Evolutionary conservation across 371 early-diverging fungal genomes (phyloP), one percentile per base, ranked within the genome.

Genomic region (Mucor sp.): DNA sequence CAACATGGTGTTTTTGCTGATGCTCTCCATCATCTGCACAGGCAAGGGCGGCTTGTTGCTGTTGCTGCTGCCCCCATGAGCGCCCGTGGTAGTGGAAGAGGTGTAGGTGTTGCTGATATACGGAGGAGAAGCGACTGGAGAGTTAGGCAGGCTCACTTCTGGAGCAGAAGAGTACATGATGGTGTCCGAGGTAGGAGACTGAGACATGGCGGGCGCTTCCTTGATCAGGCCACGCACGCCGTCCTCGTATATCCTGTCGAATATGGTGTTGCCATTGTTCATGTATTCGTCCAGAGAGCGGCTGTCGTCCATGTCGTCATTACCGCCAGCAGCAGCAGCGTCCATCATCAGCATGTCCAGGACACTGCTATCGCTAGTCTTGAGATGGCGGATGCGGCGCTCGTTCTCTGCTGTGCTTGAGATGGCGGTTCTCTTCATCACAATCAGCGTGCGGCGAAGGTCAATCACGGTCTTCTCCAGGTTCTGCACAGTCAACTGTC

Each of bases 391-490:
- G 35, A 92, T 82, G 53, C 88, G 90, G 58, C 87, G 87, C 73
- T 94, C 93, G 66, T 89, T 93, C 27, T 92, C 87, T 21, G 90
- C 70, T 0, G 94, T 89, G 0, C 90, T 88, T 11, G 88, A 83
- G 8, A 92, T 82, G 12, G 93, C 92, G 0, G 90, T 87, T 58
- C 86, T 82, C 25, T 94, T 90, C 92, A 95, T 91, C 4, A 89
- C 86, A 27, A 91, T 79, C 61, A 95, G 72, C 8, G 90, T 90
- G 30, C 89, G 81, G 28, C 89, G 87, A 37, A 95, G 77, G 58
- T 93, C 92, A 48, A 82, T 74, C 0, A 92, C 86, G 11, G 84
- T 84, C 74, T 91, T 90, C 61, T 95, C 94, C 55, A 87, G 78
- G 25, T 87, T 83, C 7, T 74, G 75, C 19, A 90, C 78, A 35